phyloP scores from a whole-genome alignment of 257 asterid species.

The Lycium barbarum region DNA sequence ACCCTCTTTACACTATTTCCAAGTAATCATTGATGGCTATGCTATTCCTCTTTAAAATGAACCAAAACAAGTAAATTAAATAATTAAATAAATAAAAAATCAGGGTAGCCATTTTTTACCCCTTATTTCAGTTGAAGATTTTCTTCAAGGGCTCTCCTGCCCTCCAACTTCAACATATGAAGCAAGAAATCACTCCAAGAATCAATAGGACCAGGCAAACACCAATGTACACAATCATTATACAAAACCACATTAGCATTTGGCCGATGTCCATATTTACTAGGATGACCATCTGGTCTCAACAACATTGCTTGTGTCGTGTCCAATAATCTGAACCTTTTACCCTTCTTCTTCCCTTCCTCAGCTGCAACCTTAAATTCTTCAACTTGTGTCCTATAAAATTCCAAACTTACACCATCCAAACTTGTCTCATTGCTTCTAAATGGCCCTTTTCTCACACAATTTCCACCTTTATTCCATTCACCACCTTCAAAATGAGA shows the following conservation, averaged over 20 bases:
- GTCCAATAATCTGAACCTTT: conserved; percentile 40
- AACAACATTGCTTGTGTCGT: conserved; percentile 45
- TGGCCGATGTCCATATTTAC: conserved; percentile 49
- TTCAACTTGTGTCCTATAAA: conserved; percentile 46
- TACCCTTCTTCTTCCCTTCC: conserved; percentile 30
- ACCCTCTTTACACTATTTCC: too few species aligned
- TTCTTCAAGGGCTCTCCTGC: conserved; percentile 40
- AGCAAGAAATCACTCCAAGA: conserved; percentile 64
- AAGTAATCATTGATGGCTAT: neutral
- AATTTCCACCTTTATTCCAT: conserved; percentile 48
- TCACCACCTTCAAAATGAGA: conserved; percentile 48
- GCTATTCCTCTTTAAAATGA: neutral
- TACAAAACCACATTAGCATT: conserved; percentile 43
- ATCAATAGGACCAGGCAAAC: conserved; percentile 76
- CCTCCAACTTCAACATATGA: conserved; percentile 61
- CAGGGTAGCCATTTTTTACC: neutral
- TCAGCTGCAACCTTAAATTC: conserved; percentile 41
- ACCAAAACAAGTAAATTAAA: neutral
- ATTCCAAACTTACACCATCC: conserved; percentile 43
- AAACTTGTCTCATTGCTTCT: conserved; percentile 39
- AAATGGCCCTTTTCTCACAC: conserved; percentile 40
- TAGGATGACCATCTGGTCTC: conserved; percentile 53
- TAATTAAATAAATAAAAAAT: neutral
- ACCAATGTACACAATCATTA: conserved; percentile 55
- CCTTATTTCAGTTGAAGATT: conserved; percentile 31